Percentiles rank a stretch among this genome's conserved stretches.
These are phyloP conservation scores for Sideroxylon spinosum DNA, from an alignment of 179 eudicot species.

Conservation along the genomic window DNA sequence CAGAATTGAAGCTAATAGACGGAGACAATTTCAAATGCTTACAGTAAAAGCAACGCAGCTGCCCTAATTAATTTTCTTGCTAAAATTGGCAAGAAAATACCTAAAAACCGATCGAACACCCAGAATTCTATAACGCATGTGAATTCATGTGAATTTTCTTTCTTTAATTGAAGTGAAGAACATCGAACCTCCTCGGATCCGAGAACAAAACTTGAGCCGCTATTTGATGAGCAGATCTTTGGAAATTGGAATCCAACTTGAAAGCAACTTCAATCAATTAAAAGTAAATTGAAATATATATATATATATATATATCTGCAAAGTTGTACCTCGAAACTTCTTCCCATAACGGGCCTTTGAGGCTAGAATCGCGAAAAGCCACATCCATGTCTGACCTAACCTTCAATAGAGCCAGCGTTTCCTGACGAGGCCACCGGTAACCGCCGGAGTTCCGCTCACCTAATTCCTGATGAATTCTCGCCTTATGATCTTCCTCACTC, in stretches of 20 bases:
- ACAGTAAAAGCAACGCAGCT: background rate
- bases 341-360: slow-evolving; percentile 84
- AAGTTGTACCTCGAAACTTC: slow-evolving; percentile 62
- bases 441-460: slow-evolving; percentile 35
- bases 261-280: background rate
- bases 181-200: too few species aligned
- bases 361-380: slow-evolving; percentile 61
- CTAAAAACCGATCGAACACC: slow-evolving; percentile 13
- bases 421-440: slow-evolving; percentile 88
- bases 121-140: background rate
- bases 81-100: slow-evolving; percentile 26
- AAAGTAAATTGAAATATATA: background rate
- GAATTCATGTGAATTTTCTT: background rate
- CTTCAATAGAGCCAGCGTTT: slow-evolving; percentile 69
- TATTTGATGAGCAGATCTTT: slow-evolving; percentile 12
- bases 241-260: background rate
- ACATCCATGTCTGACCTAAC: slow-evolving; percentile 80
- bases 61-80: slow-evolving; percentile 7
- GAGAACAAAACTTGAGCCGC: background rate
- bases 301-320: too few species aligned
- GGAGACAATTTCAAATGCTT: background rate
- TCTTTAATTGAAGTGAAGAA: background rate
- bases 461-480: slow-evolving; percentile 19
- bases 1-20: background rate
- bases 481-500: slow-evolving; percentile 23